phyloP scores from a whole-genome alignment of 257 asterid genomes.

The Cinchona pubescens region DNA sequence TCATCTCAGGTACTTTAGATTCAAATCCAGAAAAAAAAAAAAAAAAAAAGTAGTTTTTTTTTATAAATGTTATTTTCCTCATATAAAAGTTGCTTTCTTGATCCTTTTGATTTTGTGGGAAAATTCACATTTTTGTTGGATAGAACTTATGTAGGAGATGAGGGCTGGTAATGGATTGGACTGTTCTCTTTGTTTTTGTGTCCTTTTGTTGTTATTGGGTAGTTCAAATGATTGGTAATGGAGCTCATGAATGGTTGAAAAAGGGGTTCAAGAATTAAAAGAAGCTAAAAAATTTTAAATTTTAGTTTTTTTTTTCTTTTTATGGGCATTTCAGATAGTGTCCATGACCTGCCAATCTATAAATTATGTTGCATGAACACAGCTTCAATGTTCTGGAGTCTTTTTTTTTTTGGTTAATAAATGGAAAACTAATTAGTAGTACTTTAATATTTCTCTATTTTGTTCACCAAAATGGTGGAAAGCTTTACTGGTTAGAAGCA shows the following conservation, averaged over 20 bases:
- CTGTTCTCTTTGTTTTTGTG: background rate
- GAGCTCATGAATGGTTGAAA: too few relatives aligned
- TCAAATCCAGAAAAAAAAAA: background rate
- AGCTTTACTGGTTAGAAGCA: background rate
- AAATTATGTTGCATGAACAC: background rate
- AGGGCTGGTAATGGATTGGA: background rate
- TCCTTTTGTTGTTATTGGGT: background rate
- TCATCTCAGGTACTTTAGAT: slow-evolving; percentile 67
- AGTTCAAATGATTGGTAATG: background rate
- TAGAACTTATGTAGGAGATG: background rate
- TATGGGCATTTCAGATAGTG: background rate
- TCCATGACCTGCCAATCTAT: background rate
- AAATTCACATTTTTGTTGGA: too few relatives aligned
- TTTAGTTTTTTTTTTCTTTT: too few relatives aligned
- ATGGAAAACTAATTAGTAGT: background rate
- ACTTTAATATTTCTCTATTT: background rate
- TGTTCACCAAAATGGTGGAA: background rate
- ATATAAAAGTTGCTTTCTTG: background rate
- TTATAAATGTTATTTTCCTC: background rate
- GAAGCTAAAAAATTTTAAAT: too few relatives aligned
- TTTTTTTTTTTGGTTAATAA: too few relatives aligned
- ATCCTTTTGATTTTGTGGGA: background rate
- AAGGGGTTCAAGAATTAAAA: too few relatives aligned
- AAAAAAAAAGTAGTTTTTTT: background rate
- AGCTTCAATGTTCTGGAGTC: too few relatives aligned